Conservation (phyloP, 345 rosid species). For the Anacardium occidentale region DNA sequence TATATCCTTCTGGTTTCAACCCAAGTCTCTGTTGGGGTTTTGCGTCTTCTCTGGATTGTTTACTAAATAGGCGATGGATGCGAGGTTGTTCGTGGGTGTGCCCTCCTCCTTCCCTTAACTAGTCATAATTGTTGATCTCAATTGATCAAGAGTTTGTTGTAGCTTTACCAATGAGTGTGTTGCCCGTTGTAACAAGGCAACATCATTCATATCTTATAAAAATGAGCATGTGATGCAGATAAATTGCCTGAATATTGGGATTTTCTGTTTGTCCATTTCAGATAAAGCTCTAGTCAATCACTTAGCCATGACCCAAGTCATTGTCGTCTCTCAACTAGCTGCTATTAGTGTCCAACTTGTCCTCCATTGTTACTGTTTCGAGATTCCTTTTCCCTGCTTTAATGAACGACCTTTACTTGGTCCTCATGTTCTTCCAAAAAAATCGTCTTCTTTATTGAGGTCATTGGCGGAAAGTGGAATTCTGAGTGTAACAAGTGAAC, state of each 20-base stretch:
- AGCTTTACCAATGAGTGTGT: background rate
- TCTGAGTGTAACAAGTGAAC: too few species aligned
- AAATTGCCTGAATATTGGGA: background rate
- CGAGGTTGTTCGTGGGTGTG: constrained; percentile 65
- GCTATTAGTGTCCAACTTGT: background rate
- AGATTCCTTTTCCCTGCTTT: background rate
- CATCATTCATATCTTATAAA: constrained; percentile 10
- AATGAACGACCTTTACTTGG: background rate
- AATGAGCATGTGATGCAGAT: background rate
- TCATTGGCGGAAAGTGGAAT: background rate
- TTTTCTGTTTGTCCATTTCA: background rate
- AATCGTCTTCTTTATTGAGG: background rate
- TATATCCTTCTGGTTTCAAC: constrained; percentile 9
- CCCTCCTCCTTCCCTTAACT: constrained; percentile 70
- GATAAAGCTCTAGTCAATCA: background rate
- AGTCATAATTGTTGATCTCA: constrained; percentile 15
- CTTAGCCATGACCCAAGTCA: background rate
- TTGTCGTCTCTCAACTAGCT: background rate
- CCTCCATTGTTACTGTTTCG: background rate
- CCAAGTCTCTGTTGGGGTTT: background rate
- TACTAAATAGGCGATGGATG: constrained; percentile 52
- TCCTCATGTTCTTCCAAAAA: background rate
- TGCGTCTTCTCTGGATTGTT: constrained; percentile 9
- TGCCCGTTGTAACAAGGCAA: constrained; percentile 10
- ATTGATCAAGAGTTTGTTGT: constrained; percentile 24